Percentiles rank a stretch among this genome's conserved stretches.
These are phyloP conservation scores for Alternaria gaisen DNA, from an alignment of 2,329 filamentous ascomycete genomes.

Conservation along the genomic window DNA sequence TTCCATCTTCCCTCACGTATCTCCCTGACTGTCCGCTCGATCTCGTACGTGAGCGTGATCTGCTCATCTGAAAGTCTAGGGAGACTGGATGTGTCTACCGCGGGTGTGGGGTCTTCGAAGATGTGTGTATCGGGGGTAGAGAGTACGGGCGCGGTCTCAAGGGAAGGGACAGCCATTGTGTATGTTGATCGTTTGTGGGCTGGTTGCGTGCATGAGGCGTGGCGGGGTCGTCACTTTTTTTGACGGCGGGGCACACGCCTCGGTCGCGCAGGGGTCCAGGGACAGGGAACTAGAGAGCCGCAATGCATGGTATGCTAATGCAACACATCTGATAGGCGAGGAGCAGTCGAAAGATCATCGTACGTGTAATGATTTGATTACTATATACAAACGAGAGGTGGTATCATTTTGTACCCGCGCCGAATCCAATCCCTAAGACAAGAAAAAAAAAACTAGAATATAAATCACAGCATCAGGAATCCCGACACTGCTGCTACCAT, in stretches of 20 bases:
- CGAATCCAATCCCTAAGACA: conserved; percentile 5
- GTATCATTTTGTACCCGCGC: conserved; percentile 12
- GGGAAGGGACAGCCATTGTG: conserved; percentile 41
- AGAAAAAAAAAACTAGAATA: background rate
- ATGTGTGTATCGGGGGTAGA: conserved; percentile 71
- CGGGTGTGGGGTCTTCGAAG: conserved; percentile 62
- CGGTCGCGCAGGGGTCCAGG: conserved; percentile 19
- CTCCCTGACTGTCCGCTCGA: conserved; percentile 78
- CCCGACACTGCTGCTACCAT: conserved; percentile 29
- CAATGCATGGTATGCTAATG: conserved; percentile 11
- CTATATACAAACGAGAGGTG: conserved; percentile 10
- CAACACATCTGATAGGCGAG: conserved; percentile 12
- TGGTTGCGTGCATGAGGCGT: conserved; percentile 14
- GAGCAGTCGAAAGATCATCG: background rate
- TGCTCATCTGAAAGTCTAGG: conserved; percentile 69
- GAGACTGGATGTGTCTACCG: conserved; percentile 47
- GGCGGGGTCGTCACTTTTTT: conserved; percentile 31
- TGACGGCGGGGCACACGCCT: conserved; percentile 19
- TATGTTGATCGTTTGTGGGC: background rate
- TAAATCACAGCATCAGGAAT: conserved; percentile 24
- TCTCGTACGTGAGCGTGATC: conserved; percentile 81
- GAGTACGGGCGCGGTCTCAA: conserved; percentile 62
- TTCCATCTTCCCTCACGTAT: conserved; percentile 76
- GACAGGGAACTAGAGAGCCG: conserved; percentile 18
- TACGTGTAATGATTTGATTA: conserved; percentile 4